These are phyloP conservation scores for Suhomyces atakaporum DNA, from an alignment of 1,139 yeast species.

Conservation along the genomic window DNA sequence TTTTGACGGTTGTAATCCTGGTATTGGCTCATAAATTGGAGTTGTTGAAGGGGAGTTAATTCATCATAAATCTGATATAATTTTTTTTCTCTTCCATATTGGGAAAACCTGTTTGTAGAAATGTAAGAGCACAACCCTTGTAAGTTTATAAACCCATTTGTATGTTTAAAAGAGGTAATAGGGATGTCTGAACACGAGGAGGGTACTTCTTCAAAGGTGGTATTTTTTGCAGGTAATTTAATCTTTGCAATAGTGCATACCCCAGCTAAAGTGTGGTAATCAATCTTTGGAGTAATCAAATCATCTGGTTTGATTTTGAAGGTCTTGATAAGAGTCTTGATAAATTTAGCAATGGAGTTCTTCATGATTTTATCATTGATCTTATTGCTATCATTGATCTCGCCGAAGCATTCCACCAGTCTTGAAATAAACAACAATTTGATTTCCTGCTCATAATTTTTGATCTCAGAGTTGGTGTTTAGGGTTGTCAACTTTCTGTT, in stretches of 20 bases:
- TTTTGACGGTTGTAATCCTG: slow-evolving; percentile 24
- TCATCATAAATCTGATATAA: slow-evolving; percentile 23
- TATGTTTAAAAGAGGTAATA: slow-evolving; percentile 20
- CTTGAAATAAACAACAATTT: slow-evolving; percentile 5
- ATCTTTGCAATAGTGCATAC: slow-evolving; percentile 5
- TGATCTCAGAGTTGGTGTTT: not conserved
- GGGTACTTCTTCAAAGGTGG: not conserved
- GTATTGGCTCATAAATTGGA: slow-evolving; percentile 26
- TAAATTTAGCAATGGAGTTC: slow-evolving; percentile 9
- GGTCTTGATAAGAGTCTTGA: slow-evolving; percentile 3
- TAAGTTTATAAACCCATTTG: slow-evolving; percentile 23
- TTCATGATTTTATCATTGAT: slow-evolving; percentile 8
- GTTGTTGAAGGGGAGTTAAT: slow-evolving; percentile 12
- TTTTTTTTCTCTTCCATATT: slow-evolving; percentile 14
- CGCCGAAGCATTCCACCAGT: slow-evolving; percentile 7
- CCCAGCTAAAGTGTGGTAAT: slow-evolving; percentile 3
- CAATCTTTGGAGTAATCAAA: not conserved
- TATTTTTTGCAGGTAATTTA: not conserved
- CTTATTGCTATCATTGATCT: slow-evolving; percentile 3
- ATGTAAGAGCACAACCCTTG: slow-evolving; percentile 26
- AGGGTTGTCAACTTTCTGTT: not conserved
- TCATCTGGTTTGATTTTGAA: slow-evolving; percentile 2
- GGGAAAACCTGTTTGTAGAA: slow-evolving; percentile 16
- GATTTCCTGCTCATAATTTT: slow-evolving; percentile 1
- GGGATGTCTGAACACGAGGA: slow-evolving; percentile 3